Base-by-base conservation (phyloP, 768 basidiomycete species). In the Pulveroboletus sp. region DNA sequence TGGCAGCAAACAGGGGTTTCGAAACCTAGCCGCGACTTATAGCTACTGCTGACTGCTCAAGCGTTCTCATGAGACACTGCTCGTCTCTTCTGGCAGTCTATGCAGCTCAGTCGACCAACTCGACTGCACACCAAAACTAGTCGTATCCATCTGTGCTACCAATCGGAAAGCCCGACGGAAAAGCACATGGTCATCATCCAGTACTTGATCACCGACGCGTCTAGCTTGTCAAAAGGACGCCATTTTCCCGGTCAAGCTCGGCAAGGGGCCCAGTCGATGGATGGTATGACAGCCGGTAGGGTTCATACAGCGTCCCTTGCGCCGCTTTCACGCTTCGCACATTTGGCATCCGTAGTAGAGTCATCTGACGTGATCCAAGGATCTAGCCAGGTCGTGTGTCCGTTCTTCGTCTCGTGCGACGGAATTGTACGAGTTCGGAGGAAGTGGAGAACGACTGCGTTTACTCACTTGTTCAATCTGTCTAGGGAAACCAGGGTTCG, bases 61-160 rank as follows among this genome's bases (percentile, higher is more conserved):
- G 21, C 21, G 21, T 21, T 21, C 21, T 21, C 21, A 4, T 21
- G 21, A 21, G 21, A 21, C 21, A 21, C n/a, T n/a, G n/a, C n/a
- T n/a, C n/a, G n/a, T n/a, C n/a, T n/a, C n/a, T n/a, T n/a, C n/a
- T n/a, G n/a, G n/a, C n/a, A n/a, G n/a, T n/a, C n/a, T n/a, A n/a
- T n/a, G n/a, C n/a, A n/a, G n/a, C n/a, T n/a, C n/a, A n/a, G n/a
- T n/a, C n/a, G n/a, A n/a, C n/a, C n/a, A n/a, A n/a, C n/a, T n/a
- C n/a, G n/a, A n/a, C n/a, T n/a, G n/a, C n/a, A n/a, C 40, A 37
- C 44, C 33, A 36, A 45, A 14, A 30, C 38, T 18, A 47, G 51
- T 60, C 47, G 42, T 14, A 24, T 33, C 36, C 9, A 48, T 59
- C 49, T 53, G 49, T 35, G 17, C 53, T 47, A 44, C 49, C 14